Conservation (phyloP, 2,329 filamentous ascomycete genomes). For the Botryotinia globosa region DNA sequence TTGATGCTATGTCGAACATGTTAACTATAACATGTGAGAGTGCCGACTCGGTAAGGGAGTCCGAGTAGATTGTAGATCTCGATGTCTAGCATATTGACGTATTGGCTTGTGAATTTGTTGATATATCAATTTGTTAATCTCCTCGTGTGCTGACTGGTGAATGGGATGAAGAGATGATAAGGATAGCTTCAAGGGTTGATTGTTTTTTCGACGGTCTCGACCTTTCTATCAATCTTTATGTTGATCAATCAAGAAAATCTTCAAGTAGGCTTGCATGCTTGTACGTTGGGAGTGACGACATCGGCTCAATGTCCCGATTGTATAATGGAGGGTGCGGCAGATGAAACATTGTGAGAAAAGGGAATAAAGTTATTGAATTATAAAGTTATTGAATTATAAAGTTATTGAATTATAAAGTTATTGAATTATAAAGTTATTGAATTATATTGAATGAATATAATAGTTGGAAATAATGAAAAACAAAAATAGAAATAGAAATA, state of each 20-base stretch:
- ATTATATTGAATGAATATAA: too few relatives aligned
- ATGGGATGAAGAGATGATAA: background rate
- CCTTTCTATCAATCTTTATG: background rate
- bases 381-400: too few relatives aligned
- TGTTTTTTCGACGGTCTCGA: background rate
- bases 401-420: too few relatives aligned
- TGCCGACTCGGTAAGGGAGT: background rate
- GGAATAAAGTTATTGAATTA: background rate
- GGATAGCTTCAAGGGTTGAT: background rate
- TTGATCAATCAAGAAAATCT: conserved; percentile 2
- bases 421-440: background rate
- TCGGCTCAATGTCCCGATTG: background rate
- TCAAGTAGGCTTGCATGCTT: background rate
- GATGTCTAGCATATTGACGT: conserved; percentile 1
- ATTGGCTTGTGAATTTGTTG: background rate
- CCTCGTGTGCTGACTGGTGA: background rate
- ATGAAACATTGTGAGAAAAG: background rate
- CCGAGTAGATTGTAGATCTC: background rate
- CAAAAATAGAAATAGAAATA: background rate
- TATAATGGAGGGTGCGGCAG: background rate
- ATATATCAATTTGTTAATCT: background rate
- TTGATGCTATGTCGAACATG: background rate
- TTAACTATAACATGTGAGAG: background rate
- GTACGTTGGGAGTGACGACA: conserved; percentile 8
- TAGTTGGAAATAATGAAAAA: background rate